These are phyloP conservation scores for Linnemannia zychae DNA, from an alignment of 192 early-diverging fungal genomes.

Conservation along the genomic window DNA sequence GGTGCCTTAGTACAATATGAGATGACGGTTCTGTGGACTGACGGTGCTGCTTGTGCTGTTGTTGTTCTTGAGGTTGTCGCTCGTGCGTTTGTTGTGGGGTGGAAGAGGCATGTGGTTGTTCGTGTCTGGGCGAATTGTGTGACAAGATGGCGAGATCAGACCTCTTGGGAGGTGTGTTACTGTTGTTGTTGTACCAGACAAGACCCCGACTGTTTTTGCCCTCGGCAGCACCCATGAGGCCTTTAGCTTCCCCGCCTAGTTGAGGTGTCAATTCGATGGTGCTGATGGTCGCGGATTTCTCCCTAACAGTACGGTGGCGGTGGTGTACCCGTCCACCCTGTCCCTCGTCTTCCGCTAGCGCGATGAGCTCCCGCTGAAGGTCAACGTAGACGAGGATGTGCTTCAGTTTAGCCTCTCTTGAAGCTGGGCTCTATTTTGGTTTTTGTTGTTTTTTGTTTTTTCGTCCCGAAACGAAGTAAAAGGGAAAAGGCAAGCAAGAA, in stretches of 20 bases:
- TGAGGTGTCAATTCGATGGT: not conserved
- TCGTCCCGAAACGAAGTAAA: not conserved
- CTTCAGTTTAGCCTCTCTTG: slow-evolving; percentile 44
- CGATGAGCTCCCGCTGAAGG: slow-evolving; percentile 40
- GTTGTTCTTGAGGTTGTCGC: slow-evolving; percentile 7
- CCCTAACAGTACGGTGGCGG: not conserved
- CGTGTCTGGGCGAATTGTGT: not conserved
- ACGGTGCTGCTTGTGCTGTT: not conserved
- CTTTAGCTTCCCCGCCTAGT: not conserved
- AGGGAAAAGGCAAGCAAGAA: not conserved
- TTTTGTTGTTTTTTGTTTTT: too few relatives aligned
- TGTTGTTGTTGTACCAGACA: not conserved
- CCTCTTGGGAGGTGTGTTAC: not conserved
- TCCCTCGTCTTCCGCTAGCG: slow-evolving; percentile 29
- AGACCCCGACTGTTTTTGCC: not conserved
- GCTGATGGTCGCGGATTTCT: not conserved
- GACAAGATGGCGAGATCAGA: slow-evolving; percentile 5
- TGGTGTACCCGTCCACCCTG: not conserved
- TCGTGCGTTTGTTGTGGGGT: slow-evolving; percentile 6
- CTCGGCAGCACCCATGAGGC: not conserved
- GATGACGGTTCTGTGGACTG: not conserved
- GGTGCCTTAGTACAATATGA: not conserved
- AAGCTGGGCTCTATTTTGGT: slow-evolving; percentile 36
- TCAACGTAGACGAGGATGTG: slow-evolving; percentile 47
- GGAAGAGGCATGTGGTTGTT: not conserved